Conservation (phyloP, 2,329 filamentous ascomycete species). For the Xylariaceae sp. region DNA sequence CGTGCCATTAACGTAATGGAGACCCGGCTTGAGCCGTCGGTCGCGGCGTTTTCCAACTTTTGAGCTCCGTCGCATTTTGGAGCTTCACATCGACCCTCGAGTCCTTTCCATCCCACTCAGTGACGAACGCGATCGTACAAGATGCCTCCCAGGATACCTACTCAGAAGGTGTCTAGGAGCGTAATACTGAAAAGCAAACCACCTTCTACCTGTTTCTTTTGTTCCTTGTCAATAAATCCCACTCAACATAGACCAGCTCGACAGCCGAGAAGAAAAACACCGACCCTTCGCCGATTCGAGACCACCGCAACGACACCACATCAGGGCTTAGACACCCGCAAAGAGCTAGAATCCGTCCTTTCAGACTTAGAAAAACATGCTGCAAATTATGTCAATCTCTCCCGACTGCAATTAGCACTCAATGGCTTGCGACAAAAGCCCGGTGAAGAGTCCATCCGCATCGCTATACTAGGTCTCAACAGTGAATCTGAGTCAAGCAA, state of each 20-base stretch:
- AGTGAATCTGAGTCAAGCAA: constrained; percentile 36
- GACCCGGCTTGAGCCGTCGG: too few species aligned
- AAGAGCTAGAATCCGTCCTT: constrained; percentile 57
- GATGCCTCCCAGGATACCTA: constrained; percentile 24
- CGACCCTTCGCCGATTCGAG: constrained; percentile 21
- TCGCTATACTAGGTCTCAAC: constrained; percentile 53
- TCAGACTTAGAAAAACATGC: constrained; percentile 58
- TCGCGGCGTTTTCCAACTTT: too few species aligned
- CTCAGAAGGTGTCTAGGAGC: constrained; percentile 29
- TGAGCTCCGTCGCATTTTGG: too few species aligned
- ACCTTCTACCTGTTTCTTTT: constrained; percentile 30
- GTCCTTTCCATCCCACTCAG: constrained; percentile 8
- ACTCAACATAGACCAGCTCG: constrained; percentile 13
- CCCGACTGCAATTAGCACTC: constrained; percentile 67
- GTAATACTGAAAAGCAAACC: too few species aligned
- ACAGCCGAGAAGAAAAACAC: constrained; percentile 21
- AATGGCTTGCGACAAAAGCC: constrained; percentile 56
- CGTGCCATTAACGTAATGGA: too few species aligned
- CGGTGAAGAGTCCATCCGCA: constrained; percentile 54
- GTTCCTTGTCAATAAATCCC: constrained; percentile 22
- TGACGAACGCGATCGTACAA: constrained; percentile 5
- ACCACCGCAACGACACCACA: constrained; percentile 15
- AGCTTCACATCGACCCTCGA: too few species aligned
- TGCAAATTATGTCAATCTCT: constrained; percentile 61
- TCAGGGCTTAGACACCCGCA: constrained; percentile 31